Base-by-base conservation (phyloP, 768 basidiomycete genomes). In the Lenzites betulinus region DNA sequence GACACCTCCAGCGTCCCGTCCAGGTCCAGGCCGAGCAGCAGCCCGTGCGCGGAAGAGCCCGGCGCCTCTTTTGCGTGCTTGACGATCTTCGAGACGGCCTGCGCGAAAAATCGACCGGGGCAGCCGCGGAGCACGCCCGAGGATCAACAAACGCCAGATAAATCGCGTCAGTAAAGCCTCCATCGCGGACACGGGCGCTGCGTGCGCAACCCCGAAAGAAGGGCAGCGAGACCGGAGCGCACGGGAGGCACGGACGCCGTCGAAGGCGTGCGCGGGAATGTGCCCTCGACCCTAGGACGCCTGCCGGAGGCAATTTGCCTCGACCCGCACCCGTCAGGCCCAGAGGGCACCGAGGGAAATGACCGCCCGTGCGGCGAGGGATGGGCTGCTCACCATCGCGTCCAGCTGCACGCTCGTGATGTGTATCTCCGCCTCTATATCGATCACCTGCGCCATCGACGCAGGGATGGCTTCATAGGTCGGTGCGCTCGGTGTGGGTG, bases 71-170 rank as follows among this genome's bases (percentile, higher is more conserved):
- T 84, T 43, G 91, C 85, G 71, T 97, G 95, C 76, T 97, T 96
- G 69, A 95, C 80, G 54, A 98, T 95, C 79, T 96, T 97, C 55
- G 91, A 85, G 58, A 95, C 88, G 54, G 93, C 93, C 95, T 96
- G 54, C 7, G n/a, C 42, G 44, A 58, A 58, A 54, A 59, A 41
- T 48, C 38, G 33, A 43, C 26, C 43, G 54, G 15, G 9, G 42
- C 51, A 25, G 60, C 38, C 20, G 63, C 42, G 25, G 25, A 33
- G 51, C 25, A 54, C 25, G 42, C 47, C 42, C 51, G 41, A 51
- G 48, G 39, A 51, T 30, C 48, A 43, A 58, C 48, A 43, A 58
- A 58, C 56, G 48, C 48, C 22, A 33, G 9, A 50, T 26, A 23
- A 20, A 50, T 20, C 22, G 28, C 56, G 56, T 50, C 47, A 49